A percentile compares a stretch with the other conserved stretches of the same genome.
Conservation (phyloP, 1,139 yeast species). For the Hyphopichia wangnamkhiaoensis region DNA sequence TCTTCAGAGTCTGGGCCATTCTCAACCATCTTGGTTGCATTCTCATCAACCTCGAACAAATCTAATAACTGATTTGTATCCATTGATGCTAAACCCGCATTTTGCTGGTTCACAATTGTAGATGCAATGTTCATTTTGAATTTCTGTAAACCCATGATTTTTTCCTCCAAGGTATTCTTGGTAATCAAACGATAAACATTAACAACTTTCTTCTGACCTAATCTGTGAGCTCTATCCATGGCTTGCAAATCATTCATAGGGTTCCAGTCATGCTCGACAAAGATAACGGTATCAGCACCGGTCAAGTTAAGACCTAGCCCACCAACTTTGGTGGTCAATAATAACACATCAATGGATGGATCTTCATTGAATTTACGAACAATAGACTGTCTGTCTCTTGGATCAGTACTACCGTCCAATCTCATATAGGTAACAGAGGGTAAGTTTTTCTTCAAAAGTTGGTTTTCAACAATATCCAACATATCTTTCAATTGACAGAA, state of each 20-base stretch:
- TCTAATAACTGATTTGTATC: conserved; percentile 94
- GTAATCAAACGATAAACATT: conserved; percentile 93
- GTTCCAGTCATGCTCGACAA: conserved; percentile 99
- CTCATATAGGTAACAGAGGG: conserved; percentile 95
- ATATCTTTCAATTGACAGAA: conserved; percentile 97
- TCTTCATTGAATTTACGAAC: conserved; percentile 93
- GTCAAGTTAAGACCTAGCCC: conserved; percentile 96
- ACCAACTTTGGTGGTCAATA: conserved; percentile 96
- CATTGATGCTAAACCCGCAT: conserved; percentile 92
- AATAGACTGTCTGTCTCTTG: conserved; percentile 86
- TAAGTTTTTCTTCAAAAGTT: conserved; percentile 76
- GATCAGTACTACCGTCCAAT: conserved; percentile 92
- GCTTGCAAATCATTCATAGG: conserved; percentile 99
- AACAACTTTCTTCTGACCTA: conserved; percentile 97
- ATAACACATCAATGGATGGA: conserved; percentile 91
- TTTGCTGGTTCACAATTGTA: conserved; percentile 94
- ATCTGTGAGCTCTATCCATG: conserved; percentile 98
- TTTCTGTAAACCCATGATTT: conserved; percentile 97
- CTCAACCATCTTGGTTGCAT: conserved; percentile 39
- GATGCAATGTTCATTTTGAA: conserved; percentile 98
- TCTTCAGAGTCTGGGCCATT: conserved; percentile 20
- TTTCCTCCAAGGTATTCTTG: conserved; percentile 90
- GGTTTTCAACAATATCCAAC: conserved; percentile 95
- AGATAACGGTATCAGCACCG: conserved; percentile 98
- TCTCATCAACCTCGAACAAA: conserved; percentile 75